Evolutionary conservation across 331 rosid species (phyloP).

Genomic region (Saraca asoca): DNA sequence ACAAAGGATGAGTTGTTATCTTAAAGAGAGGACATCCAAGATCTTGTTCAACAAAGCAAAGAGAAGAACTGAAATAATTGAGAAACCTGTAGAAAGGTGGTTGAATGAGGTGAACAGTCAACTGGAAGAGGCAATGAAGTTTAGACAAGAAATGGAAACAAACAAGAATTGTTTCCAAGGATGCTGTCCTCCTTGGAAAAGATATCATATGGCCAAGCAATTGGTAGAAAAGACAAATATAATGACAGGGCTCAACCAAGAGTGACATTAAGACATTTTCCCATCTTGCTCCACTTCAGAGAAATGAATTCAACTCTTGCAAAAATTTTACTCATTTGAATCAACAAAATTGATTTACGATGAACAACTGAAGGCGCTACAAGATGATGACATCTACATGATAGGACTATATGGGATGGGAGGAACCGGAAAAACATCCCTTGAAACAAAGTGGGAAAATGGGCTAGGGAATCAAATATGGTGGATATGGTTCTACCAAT

Average conservation of each 20-base stretch:
- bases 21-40: background rate
- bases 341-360: slow-evolving; percentile 19
- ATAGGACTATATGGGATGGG: slow-evolving; percentile 34
- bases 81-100: background rate
- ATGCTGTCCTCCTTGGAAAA: background rate
- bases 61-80: background rate
- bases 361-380: slow-evolving; percentile 19
- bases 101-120: background rate
- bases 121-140: background rate
- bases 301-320: background rate
- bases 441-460: slow-evolving; percentile 24
- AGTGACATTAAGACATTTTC: slow-evolving; percentile 7
- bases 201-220: slow-evolving; percentile 27
- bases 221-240: background rate
- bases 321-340: slow-evolving; percentile 6
- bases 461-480: background rate
- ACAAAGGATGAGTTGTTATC: background rate
- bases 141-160: background rate
- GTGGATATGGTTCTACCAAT: slow-evolving; percentile 1
- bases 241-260: background rate
- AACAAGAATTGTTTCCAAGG: background rate
- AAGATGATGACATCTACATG: background rate
- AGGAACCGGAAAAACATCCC: slow-evolving; percentile 29
- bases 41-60: background rate
- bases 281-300: slow-evolving; percentile 9